phyloP scores from a whole-genome alignment of 148 eudicot genomes.

The Talinum fruticosum region DNA sequence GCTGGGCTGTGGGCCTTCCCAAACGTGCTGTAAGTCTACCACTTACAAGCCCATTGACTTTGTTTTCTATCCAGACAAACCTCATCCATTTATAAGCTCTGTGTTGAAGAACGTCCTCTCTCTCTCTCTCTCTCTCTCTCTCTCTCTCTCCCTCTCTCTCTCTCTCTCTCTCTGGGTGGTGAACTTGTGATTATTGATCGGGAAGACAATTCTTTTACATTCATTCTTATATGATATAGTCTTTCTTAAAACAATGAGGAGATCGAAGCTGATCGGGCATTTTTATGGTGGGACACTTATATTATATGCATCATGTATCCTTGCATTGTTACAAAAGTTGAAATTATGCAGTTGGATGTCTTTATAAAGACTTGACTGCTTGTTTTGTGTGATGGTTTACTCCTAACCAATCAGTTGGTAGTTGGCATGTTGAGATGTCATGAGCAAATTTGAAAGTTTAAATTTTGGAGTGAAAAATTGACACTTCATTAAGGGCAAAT shows the following conservation, averaged over 20 bases:
- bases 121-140: too few species aligned
- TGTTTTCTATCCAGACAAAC: neutral
- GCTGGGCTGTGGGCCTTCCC: conserved; percentile 99
- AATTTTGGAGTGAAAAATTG: neutral
- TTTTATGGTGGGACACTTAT: neutral
- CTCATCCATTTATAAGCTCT: neutral
- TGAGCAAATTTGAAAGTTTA: neutral
- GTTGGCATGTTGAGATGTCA: too few species aligned
- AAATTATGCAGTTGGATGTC: neutral
- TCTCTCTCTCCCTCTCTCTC: too few species aligned
- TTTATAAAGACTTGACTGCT: neutral
- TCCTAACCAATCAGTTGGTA: neutral
- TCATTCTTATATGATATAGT: neutral
- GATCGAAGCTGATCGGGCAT: neutral
- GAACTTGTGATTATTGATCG: neutral
- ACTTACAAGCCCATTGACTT: neutral
- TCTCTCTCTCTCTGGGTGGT: neutral
- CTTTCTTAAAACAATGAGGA: neutral
- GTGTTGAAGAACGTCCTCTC: too few species aligned
- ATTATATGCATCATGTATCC: too few species aligned
- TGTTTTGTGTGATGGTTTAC: neutral
- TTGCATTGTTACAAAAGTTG: neutral
- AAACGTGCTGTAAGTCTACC: conserved; percentile 87
- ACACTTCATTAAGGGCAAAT: neutral
- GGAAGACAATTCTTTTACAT: neutral